Evolutionary conservation across 106 monocot species (phyloP), one percentile per base, ranked within the genome.

Genomic region (Chionographis japonica): DNA sequence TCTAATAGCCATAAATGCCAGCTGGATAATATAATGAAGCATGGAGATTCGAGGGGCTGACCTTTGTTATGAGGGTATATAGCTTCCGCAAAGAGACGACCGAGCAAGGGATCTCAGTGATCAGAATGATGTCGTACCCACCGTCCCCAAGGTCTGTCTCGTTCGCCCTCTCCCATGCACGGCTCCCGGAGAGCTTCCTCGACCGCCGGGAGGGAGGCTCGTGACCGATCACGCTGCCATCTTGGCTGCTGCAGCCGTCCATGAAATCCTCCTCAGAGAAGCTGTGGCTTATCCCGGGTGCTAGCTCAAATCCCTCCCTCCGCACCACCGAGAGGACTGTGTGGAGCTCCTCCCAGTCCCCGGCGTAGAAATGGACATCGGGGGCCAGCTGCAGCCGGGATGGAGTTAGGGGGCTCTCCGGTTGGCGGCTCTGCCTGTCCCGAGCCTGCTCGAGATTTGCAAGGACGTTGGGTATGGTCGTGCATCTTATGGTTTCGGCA

Each of bases 131-230:
- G 56, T 95, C 95, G 71, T 95, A 95, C 2, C 95, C 95, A 13
- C 89, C 88, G 39, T 86, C 86, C 58, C 53, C 81, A 37, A 58
- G 16, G 20, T 78, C 78, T 2, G 55, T 75, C 40, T 95, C 95
- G 66, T 56, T 89, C 52, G 84, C 95, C 72, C 95, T 92, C 84
- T 89, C 95, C 84, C 95, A 95, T 13, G 95, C 88, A 51, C 88
- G 95, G 66, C 88, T 95, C 40, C 91, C 88, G 3, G 89, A 92
- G 41, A 89, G 86, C 70, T 92, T 95, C 78, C 89, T 85, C 4
- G 94, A 91, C 58, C 77, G 58, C 57, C 82, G 77, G 8, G 76
- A 77, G 10, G 73, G 62, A 68, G 79, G 43, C 38, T 88, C 91
- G 63, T 77, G 64, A 52, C 80, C 78, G 37, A 75, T 50, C 14